Conservation (phyloP, 1,284 basidiomycete species). For the Ustilago bromivora region DNA sequence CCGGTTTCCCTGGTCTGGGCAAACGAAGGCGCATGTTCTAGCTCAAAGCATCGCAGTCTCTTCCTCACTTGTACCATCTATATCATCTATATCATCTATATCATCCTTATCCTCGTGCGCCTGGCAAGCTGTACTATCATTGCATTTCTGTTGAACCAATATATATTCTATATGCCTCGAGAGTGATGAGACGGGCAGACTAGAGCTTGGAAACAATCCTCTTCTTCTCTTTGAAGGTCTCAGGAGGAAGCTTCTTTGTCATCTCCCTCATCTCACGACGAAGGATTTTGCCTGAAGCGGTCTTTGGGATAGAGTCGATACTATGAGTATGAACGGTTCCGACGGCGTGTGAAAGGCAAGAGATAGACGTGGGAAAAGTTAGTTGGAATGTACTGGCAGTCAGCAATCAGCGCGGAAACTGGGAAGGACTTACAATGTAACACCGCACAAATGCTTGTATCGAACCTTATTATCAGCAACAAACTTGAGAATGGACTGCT, state of each 20-base stretch:
- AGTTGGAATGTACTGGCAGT: not conserved
- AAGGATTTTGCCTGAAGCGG: constrained; percentile 59
- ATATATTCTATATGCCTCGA: not conserved
- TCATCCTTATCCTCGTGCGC: no score
- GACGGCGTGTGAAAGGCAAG: not conserved
- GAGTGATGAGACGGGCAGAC: not conserved
- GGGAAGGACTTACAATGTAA: constrained; percentile 55
- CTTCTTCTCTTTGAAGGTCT: constrained; percentile 33
- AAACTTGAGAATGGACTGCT: constrained; percentile 72
- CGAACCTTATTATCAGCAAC: constrained; percentile 78
- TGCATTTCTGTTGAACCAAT: constrained; percentile 1
- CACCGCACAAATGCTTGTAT: constrained; percentile 79
- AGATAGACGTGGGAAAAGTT: not conserved
- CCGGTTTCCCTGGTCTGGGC: constrained; percentile 57
- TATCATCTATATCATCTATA: not conserved
- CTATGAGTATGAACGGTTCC: constrained; percentile 7
- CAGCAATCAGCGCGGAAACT: not conserved
- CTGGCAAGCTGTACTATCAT: constrained; percentile 3
- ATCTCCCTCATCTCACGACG: constrained; percentile 52
- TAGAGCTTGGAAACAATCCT: constrained; percentile 36
- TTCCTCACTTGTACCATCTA: not conserved
- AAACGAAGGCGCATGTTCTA: constrained; percentile 62
- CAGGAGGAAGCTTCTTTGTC: constrained; percentile 49
- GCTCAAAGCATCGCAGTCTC: not conserved
- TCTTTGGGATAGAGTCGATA: constrained; percentile 59